Conservation (phyloP, 352 stramenopile species). For the Globisporangium splendens region DNA sequence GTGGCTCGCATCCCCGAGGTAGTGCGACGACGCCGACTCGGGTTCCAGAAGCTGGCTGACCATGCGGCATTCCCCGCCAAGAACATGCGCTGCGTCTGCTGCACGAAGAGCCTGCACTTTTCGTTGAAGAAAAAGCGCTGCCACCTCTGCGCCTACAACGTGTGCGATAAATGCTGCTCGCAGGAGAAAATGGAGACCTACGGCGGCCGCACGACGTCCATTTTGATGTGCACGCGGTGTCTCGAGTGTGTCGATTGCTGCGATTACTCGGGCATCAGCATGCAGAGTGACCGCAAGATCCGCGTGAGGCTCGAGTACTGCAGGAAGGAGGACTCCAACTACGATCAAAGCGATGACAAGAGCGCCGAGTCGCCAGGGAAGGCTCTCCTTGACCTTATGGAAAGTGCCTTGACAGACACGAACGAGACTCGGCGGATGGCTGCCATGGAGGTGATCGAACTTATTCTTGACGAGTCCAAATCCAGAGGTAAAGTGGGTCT, state of each 20-base stretch:
- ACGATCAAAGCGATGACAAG: not conserved
- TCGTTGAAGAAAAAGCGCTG: conserved; percentile 29
- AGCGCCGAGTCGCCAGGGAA: not conserved
- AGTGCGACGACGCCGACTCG: conserved; percentile 33
- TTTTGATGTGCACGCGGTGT: conserved; percentile 39
- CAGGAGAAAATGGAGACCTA: conserved; percentile 38
- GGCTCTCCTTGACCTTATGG: conserved; percentile 7
- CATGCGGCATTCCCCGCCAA: conserved; percentile 11
- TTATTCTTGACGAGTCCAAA: conserved; percentile 12
- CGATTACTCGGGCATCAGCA: conserved; percentile 29
- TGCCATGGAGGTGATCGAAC: conserved; percentile 33
- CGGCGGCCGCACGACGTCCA: conserved; percentile 23
- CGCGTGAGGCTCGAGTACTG: conserved; percentile 1
- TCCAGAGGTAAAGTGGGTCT: conserved; percentile 3
- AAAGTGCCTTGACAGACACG: conserved; percentile 19
- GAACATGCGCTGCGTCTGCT: conserved; percentile 36
- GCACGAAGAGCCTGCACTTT: too few relatives aligned
- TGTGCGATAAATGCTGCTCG: conserved; percentile 39
- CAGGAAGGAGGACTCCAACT: too few relatives aligned
- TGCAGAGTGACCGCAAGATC: conserved; percentile 5
- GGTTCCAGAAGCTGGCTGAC: conserved; percentile 28
- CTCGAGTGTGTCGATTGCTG: conserved; percentile 44
- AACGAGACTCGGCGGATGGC: conserved; percentile 23
- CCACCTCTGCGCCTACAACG: conserved; percentile 45
- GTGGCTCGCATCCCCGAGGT: conserved; percentile 26